Conservation (phyloP, 441 rosid species). For the Kokia cookei region DNA sequence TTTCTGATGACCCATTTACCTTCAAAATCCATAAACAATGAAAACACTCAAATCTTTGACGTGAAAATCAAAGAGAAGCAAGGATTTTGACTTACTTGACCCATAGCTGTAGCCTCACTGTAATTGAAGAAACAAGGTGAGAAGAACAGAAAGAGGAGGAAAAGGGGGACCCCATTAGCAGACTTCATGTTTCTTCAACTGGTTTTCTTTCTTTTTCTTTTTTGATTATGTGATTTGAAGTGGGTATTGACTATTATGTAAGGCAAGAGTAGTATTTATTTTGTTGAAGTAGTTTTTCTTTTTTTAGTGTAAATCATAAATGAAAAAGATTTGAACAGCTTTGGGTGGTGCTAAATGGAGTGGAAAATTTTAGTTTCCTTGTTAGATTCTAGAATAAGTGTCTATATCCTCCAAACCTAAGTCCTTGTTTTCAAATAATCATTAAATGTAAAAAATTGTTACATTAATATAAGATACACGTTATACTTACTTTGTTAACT, state of each 20-base stretch:
- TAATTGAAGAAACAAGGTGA: not conserved
- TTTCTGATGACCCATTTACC: slow-evolving; percentile 54
- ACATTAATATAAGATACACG: too few relatives aligned
- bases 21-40: slow-evolving; percentile 2
- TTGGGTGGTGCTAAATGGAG: not conserved
- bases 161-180: slow-evolving; percentile 10
- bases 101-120: slow-evolving; percentile 2
- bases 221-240: too few relatives aligned
- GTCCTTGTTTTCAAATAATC: too few relatives aligned
- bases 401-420: too few relatives aligned
- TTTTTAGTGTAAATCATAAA: slow-evolving; percentile 1
- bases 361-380: too few relatives aligned
- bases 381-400: too few relatives aligned
- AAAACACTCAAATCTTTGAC: not conserved
- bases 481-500: too few relatives aligned
- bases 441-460: too few relatives aligned
- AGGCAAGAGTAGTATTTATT: too few relatives aligned
- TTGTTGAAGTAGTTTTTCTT: not conserved
- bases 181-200: slow-evolving; percentile 9
- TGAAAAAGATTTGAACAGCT: not conserved
- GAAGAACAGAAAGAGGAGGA: slow-evolving; percentile 7
- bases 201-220: not conserved
- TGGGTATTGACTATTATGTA: too few relatives aligned
- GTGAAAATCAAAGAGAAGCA: not conserved
- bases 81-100: slow-evolving; percentile 14